Evolutionary conservation across 2,329 filamentous ascomycete genomes (phyloP).

Genomic region (Lasiodiplodia theobromae): DNA sequence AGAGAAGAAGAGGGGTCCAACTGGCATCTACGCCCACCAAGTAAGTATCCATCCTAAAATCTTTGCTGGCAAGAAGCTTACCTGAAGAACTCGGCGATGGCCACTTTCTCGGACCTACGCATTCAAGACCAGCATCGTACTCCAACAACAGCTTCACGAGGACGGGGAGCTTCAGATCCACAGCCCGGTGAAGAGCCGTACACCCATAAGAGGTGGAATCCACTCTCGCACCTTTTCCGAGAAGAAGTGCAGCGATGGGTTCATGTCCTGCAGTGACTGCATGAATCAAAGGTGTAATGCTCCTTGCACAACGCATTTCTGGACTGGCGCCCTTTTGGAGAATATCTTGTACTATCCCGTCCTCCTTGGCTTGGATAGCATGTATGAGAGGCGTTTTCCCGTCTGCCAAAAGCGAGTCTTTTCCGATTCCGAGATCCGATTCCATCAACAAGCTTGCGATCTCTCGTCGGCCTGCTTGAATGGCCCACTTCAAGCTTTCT

Average conservation of each 20-base stretch:
- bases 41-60: neutral
- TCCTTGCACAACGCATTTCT: slow-evolving; percentile 15
- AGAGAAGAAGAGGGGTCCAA: slow-evolving; percentile 20
- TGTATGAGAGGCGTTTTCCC: slow-evolving; percentile 21
- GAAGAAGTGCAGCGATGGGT: slow-evolving; percentile 18
- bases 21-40: slow-evolving; percentile 7
- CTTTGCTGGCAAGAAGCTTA: neutral
- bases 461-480: neutral
- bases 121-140: slow-evolving; percentile 22
- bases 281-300: slow-evolving; percentile 23
- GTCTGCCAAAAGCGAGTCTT: slow-evolving; percentile 17
- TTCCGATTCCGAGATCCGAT: slow-evolving; percentile 14
- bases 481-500: slow-evolving; percentile 18
- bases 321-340: slow-evolving; percentile 17
- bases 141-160: slow-evolving; percentile 19
- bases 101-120: slow-evolving; percentile 20
- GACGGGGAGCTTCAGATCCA: neutral
- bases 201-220: slow-evolving; percentile 8
- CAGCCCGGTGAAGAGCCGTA: slow-evolving; percentile 20
- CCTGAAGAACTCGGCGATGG: slow-evolving; percentile 8
- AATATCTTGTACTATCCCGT: slow-evolving; percentile 25
- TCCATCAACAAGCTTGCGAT: slow-evolving; percentile 17
- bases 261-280: slow-evolving; percentile 17
- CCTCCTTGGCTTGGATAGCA: slow-evolving; percentile 20
- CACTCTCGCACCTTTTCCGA: slow-evolving; percentile 15